Percentiles rank a stretch among this genome's conserved stretches.
Evolutionary conservation across 2,329 filamentous ascomycete species (phyloP).

Genomic region (Aspergillus sp.): DNA sequence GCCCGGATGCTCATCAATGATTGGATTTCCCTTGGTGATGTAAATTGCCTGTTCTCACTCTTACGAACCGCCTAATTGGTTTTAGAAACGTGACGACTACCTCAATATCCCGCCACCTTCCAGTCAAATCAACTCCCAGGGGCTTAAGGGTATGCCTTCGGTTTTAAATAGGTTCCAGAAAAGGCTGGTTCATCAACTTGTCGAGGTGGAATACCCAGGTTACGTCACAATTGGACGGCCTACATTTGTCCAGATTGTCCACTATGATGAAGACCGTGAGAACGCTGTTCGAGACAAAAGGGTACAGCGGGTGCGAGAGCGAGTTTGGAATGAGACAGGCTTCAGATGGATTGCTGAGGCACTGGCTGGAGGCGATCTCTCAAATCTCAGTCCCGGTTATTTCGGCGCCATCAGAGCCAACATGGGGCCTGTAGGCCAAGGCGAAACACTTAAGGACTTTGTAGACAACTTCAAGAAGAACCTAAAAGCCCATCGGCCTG

Average conservation of each 20-base stretch:
- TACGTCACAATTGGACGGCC: slow-evolving; percentile 39
- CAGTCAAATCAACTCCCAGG: slow-evolving; percentile 16
- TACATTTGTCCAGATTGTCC: slow-evolving; percentile 43
- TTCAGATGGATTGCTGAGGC: slow-evolving; percentile 51
- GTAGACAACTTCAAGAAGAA: slow-evolving; percentile 36
- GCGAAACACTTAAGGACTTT: slow-evolving; percentile 24
- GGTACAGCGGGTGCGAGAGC: slow-evolving; percentile 26
- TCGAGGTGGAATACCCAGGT: slow-evolving; percentile 59
- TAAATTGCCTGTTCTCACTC: slow-evolving; percentile 5
- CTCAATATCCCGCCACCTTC: slow-evolving; percentile 47
- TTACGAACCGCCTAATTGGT: slow-evolving; percentile 1
- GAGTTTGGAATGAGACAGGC: slow-evolving; percentile 39
- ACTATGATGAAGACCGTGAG: slow-evolving; percentile 38
- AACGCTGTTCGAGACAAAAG: slow-evolving; percentile 29
- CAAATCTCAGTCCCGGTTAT: slow-evolving; percentile 34
- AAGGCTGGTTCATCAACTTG: slow-evolving; percentile 64
- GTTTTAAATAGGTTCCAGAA: slow-evolving; percentile 61
- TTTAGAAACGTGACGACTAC: slow-evolving; percentile 33
- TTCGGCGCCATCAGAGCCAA: slow-evolving; percentile 27
- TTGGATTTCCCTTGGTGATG: slow-evolving; percentile 42
- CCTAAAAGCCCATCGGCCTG: slow-evolving; percentile 48
- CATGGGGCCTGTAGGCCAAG: slow-evolving; percentile 16
- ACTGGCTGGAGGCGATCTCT: slow-evolving; percentile 43
- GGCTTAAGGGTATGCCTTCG: slow-evolving; percentile 21
- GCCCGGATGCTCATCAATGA: slow-evolving; percentile 47